A percentile compares a stretch with the other conserved stretches of the same genome.
phyloP scores from a whole-genome alignment of 306 rosid genomes.

The Luffa acutangula region DNA sequence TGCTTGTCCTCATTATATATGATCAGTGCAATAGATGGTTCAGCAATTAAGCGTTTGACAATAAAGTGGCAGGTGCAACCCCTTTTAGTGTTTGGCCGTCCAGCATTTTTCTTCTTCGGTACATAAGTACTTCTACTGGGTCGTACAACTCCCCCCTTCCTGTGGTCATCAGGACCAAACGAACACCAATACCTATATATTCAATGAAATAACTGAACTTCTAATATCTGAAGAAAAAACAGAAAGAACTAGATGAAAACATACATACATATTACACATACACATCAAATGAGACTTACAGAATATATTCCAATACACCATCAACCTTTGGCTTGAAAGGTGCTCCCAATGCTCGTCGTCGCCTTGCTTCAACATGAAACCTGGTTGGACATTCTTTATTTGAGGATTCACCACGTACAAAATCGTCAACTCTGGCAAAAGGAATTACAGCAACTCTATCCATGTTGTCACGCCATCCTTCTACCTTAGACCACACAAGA shows the following conservation, averaged over 20 bases:
- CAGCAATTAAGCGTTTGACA: slow-evolving; percentile 76
- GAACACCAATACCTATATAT: slow-evolving; percentile 89
- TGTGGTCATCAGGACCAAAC: slow-evolving; percentile 92
- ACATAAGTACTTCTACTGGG: slow-evolving; percentile 70
- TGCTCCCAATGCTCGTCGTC: slow-evolving; percentile 37
- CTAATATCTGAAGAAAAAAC: not conserved
- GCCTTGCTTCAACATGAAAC: slow-evolving; percentile 86
- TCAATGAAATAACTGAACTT: slow-evolving; percentile 12
- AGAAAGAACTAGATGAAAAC: not conserved
- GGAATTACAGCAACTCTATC: slow-evolving; percentile 81
- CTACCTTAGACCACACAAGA: slow-evolving; percentile 78
- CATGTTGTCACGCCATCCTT: slow-evolving; percentile 82
- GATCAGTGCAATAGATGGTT: slow-evolving; percentile 78
- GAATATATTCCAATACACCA: slow-evolving; percentile 81
- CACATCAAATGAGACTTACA: slow-evolving; percentile 39
- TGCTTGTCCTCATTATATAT: slow-evolving; percentile 74
- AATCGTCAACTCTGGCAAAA: slow-evolving; percentile 80
- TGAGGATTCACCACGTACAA: slow-evolving; percentile 76
- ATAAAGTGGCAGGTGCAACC: slow-evolving; percentile 93
- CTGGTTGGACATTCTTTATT: slow-evolving; percentile 76
- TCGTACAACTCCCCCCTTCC: slow-evolving; percentile 65
- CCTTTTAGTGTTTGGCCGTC: slow-evolving; percentile 84
- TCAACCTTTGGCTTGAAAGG: slow-evolving; percentile 78
- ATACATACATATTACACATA: not conserved
- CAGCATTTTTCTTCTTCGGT: slow-evolving; percentile 80